Evolutionary conservation across 2,329 filamentous ascomycete species (phyloP).

Genomic region (Hawksworthiomyces lignivorus): DNA sequence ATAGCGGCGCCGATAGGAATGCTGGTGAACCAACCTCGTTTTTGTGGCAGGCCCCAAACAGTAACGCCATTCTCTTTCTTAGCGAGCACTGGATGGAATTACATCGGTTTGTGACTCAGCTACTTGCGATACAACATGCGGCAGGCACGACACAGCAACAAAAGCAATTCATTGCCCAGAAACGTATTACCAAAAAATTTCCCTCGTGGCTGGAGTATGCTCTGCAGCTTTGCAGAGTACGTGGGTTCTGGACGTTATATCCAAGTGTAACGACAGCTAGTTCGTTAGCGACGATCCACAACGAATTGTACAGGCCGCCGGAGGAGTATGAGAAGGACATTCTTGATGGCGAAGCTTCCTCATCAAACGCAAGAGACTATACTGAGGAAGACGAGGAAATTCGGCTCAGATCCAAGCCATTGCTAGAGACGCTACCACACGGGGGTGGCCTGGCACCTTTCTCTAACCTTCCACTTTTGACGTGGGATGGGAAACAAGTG

Average conservation of each 20-base stretch:
- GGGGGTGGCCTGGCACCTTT: constrained; percentile 36
- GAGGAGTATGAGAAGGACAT: constrained; percentile 53
- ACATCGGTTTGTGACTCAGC: constrained; percentile 66
- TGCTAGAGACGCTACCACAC: constrained; percentile 42
- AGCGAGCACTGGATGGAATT: constrained; percentile 83
- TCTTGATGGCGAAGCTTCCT: constrained; percentile 43
- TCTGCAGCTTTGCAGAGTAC: constrained; percentile 65
- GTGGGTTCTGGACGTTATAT: constrained; percentile 75
- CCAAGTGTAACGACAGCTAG: constrained; percentile 51
- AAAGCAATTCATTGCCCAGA: constrained; percentile 27
- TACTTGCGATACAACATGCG: constrained; percentile 37
- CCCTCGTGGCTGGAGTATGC: constrained; percentile 75
- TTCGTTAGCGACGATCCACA: constrained; percentile 65
- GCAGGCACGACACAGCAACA: background rate
- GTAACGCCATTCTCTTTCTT: constrained; percentile 73
- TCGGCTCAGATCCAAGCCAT: constrained; percentile 32
- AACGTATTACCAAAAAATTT: constrained; percentile 57
- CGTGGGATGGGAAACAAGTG: constrained; percentile 53
- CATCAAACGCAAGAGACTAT: too few relatives aligned
- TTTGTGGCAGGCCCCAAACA: constrained; percentile 77
- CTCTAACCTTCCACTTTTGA: constrained; percentile 48
- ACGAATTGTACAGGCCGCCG: constrained; percentile 63
- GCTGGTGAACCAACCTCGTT: constrained; percentile 49
- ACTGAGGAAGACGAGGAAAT: background rate
- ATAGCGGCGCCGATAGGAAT: constrained; percentile 13